These are phyloP conservation scores for Sporisorium graminicola DNA, from an alignment of 1,284 basidiomycete species.

Conservation along the genomic window DNA sequence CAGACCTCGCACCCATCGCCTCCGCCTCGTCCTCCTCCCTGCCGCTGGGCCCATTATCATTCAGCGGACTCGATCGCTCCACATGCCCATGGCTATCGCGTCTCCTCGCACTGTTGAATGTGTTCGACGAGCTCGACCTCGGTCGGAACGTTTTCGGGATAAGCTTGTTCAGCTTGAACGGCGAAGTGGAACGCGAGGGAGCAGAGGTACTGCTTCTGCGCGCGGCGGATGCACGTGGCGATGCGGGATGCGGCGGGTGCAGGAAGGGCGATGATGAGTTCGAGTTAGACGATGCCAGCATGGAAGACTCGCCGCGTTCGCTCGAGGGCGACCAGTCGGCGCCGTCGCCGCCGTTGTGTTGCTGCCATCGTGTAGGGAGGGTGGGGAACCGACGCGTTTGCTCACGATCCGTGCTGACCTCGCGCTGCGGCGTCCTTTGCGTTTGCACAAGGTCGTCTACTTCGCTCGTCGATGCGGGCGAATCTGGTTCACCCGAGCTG, in stretches of 20 bases:
- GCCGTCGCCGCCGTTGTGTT: slow-evolving; percentile 1
- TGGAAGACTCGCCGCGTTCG: slow-evolving; percentile 15
- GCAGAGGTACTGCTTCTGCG: slow-evolving; percentile 15
- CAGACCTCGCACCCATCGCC: not conserved
- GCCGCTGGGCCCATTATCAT: not conserved
- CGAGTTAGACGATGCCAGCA: slow-evolving; percentile 1
- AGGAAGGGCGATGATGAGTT: slow-evolving; percentile 23
- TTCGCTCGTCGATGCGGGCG: slow-evolving; percentile 22
- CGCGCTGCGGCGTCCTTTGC: slow-evolving; percentile 11
- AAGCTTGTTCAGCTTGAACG: slow-evolving; percentile 45
- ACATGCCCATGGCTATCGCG: slow-evolving; percentile 8
- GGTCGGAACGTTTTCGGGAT: slow-evolving; percentile 29
- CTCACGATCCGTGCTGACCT: slow-evolving; percentile 2
- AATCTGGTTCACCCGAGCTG: slow-evolving; percentile 5
- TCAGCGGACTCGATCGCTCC: not conserved
- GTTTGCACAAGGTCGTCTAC: slow-evolving; percentile 16
- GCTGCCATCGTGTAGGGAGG: not conserved
- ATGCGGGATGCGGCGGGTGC: slow-evolving; percentile 12
- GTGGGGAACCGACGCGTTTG: slow-evolving; percentile 6
- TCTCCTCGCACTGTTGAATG: not conserved
- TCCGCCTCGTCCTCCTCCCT: not conserved
- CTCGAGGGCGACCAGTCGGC: slow-evolving; percentile 14
- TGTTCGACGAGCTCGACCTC: not conserved
- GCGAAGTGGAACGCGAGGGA: slow-evolving; percentile 18
- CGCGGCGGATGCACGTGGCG: not conserved